Evolutionary conservation across 495 filamentous ascomycete species (phyloP), one percentile per base, ranked within the genome.

Genomic region (Hyaloscypha bicolor): DNA sequence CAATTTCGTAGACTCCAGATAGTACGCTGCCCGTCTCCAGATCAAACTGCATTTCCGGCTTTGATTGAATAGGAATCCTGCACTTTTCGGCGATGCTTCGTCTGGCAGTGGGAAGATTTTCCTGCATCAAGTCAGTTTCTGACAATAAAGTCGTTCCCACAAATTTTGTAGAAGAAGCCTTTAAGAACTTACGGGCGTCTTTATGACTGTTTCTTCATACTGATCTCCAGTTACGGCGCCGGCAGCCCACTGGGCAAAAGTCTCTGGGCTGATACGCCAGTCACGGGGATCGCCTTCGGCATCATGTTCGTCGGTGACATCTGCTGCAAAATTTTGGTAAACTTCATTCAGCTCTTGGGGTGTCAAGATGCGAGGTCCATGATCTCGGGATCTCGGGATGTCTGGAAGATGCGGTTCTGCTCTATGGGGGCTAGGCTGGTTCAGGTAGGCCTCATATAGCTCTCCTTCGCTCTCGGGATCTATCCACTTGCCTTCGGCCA

Each of bases 391-490:
- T 22, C 31, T 30, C 22, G n/a, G 30, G 4, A 65, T 6, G n/a
- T 56, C 32, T 14, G 57, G 57, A 25, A 69, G 56, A 48, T 29
- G 9, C 9, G 25, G 9, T 55, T 56, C 35, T 19, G 42, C n/a
- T 9, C 56, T 33, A 0, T 14, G 64, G 16, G 1, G 1, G 9
- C 59, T 35, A 25, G 60, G 16, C 5, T n/a, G 6, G 19, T 39
- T 37, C 45, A 51, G 52, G 29, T 61, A 64, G 8, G 70, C 70
- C 29, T 69, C 31, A 42, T 48, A 57, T 4, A 72, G 33, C 25
- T 66, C 35, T 55, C 55, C 65, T 56, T 68, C 30, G 42, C 66
- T 64, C 2, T 74, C 72, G 12, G 67, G 69, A 64, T 74, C 72
- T 8, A 70, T 67, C 72, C 72, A 74, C 30, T n/a, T 51, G 11